Percentiles rank a stretch among this genome's conserved stretches.
Conservation (phyloP, 2,329 filamentous ascomycete species). For the Sclerotinia minor region DNA sequence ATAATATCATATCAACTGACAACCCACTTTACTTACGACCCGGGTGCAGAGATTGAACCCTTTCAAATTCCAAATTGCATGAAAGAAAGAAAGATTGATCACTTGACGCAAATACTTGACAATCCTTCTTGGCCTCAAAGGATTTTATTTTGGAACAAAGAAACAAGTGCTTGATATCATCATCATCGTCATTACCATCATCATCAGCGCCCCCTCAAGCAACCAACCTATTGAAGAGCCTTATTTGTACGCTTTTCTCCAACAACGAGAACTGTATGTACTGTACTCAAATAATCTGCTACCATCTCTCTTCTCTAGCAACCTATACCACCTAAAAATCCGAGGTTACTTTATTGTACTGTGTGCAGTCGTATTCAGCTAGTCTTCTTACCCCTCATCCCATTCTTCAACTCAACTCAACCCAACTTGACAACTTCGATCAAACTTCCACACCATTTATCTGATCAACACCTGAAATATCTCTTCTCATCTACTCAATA, state of each 20-base stretch:
- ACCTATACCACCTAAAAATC: background rate
- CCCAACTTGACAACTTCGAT: background rate
- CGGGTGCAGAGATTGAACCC: background rate
- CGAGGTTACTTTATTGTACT: background rate
- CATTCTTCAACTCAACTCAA: background rate
- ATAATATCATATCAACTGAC: background rate
- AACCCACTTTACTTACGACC: background rate
- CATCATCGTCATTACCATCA: too few species aligned
- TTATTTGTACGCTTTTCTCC: background rate
- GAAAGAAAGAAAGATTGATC: background rate
- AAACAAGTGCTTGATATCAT: background rate
- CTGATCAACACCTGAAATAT: background rate
- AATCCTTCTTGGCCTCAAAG: slow-evolving; percentile 2
- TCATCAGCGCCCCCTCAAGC: background rate
- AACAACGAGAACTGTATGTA: slow-evolving; percentile 1
- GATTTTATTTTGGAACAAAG: slow-evolving; percentile 5
- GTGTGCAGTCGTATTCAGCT: background rate
- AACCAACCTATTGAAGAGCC: background rate
- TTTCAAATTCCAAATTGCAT: background rate
- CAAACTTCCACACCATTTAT: background rate
- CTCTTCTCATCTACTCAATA: background rate
- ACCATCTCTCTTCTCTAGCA: too few species aligned
- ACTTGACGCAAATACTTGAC: background rate
- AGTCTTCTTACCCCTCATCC: slow-evolving; percentile 6
- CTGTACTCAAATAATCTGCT: background rate